Evolutionary conservation across 768 basidiomycete genomes (phyloP), one percentile per base, ranked within the genome.

Genomic region (Suillus sp.): DNA sequence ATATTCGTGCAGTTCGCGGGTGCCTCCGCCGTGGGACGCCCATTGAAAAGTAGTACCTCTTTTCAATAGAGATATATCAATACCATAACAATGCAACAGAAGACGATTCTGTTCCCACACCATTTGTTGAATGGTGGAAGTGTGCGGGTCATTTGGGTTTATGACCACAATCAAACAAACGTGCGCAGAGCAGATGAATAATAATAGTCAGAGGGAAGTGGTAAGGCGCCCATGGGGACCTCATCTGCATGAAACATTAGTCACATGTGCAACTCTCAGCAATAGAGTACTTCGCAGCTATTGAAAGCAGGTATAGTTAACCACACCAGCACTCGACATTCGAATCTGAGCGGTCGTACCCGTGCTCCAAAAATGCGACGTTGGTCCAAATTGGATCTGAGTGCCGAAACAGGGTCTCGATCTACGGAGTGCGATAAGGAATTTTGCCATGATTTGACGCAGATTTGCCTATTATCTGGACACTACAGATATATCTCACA

Each of bases 401-500:
- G 62, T 60, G 40, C n/a, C 27, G 47, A 7, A 59, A 55, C 65
- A 47, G 30, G 2, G 47, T 65, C 45, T 51, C 34, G 25, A 53
- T 57, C 32, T n/a, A 5, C 27, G 35, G 22, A 56, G 56, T 38
- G 16, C 1, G 53, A 18, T 59, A 5, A 67, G 25, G 37, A 50
- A n/a, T 56, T 63, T 65, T 70, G 92, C 91, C 77, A 93, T 67
- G 37, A 94, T 86, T 34, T 72, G 60, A 92, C 82, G 59, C 83
- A 79, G 1, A 85, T 77, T 68, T 93, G 91, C 0, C 91, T 91
- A 60, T 92, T 90, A 18, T 80, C 81, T 18, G 89, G 85, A 86
- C 89, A 91, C 71, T 91, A 90, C 7, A 93, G 72, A 69, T 82
- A 83, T 14, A 78, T 83, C 34, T 72, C 67, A 2, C 88, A 88